phyloP scores from a whole-genome alignment of 2,329 filamentous ascomycete genomes.

The Lasiodiplodia hormozganensis region DNA sequence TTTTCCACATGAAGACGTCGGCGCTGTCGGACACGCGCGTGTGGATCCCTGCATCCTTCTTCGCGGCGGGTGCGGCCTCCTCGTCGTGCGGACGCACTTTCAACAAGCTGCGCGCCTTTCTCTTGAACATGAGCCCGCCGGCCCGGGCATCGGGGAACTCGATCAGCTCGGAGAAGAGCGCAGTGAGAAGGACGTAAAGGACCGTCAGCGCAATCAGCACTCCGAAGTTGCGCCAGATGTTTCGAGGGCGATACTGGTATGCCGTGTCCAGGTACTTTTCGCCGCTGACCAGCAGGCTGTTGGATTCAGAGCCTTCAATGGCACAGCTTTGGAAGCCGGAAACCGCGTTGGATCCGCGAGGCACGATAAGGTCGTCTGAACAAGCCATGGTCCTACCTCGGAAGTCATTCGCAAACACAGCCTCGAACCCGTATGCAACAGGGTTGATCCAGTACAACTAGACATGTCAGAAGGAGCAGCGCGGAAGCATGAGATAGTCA shows the following conservation, averaged over 20 bases:
- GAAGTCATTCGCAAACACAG: conserved; percentile 30
- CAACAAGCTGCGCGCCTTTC: too few species aligned
- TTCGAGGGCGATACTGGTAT: too few species aligned
- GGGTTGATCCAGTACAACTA: conserved; percentile 58
- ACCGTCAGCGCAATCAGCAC: conserved; percentile 56
- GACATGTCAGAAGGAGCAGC: conserved; percentile 43
- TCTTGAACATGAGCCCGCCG: too few species aligned
- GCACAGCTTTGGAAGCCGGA: conserved; percentile 50
- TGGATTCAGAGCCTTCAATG: too few species aligned
- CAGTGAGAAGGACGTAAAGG: conserved; percentile 63
- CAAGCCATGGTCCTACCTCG: conserved; percentile 53
- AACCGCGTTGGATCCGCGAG: conserved; percentile 60
- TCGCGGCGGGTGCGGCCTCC: too few species aligned
- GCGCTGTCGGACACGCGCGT: too few species aligned
- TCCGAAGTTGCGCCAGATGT: conserved; percentile 37
- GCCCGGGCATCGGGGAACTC: not conserved
- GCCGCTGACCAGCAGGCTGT: conserved; percentile 16
- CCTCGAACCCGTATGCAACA: conserved; percentile 30
- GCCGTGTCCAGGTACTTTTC: conserved; percentile 49
- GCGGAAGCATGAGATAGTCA: too few species aligned
- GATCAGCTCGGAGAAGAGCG: conserved; percentile 62
- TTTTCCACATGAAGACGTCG: conserved; percentile 54
- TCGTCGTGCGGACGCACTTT: too few species aligned
- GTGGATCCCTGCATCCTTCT: too few species aligned
- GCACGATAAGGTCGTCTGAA: conserved; percentile 31